phyloP scores from a whole-genome alignment of 2,329 filamentous ascomycete genomes.

The Penicillium verrucosum region DNA sequence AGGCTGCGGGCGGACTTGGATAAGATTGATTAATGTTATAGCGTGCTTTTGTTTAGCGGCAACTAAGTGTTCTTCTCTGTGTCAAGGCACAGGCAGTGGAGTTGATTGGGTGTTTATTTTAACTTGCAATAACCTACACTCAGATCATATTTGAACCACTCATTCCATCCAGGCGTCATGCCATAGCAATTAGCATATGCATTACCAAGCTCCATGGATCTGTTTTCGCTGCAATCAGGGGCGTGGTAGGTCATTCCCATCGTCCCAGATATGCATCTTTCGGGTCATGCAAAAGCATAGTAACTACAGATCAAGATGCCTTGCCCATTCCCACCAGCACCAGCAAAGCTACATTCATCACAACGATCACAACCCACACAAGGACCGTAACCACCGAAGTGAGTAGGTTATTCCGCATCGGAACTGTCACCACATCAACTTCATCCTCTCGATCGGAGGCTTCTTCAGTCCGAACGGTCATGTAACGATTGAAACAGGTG shows the following conservation, averaged over 20 bases:
- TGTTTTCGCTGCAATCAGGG: neutral
- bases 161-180: neutral
- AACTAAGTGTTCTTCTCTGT: slow-evolving; percentile 10
- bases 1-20: slow-evolving; percentile 57
- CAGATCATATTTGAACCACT: neutral
- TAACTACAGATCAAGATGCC: slow-evolving; percentile 21
- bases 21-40: slow-evolving; percentile 16
- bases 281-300: neutral
- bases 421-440: slow-evolving; percentile 36
- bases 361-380: slow-evolving; percentile 70
- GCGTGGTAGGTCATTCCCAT: neutral
- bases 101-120: slow-evolving; percentile 11
- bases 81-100: slow-evolving; percentile 16
- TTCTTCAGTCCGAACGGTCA: slow-evolving; percentile 62
- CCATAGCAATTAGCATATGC: neutral
- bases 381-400: slow-evolving; percentile 56
- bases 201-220: neutral
- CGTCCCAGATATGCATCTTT: neutral
- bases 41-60: slow-evolving; percentile 4
- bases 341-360: slow-evolving; percentile 76
- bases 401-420: slow-evolving; percentile 72
- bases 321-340: slow-evolving; percentile 61
- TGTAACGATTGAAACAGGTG: slow-evolving; percentile 73
- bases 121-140: neutral
- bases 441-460: slow-evolving; percentile 33